A percentile compares a stretch with the other conserved stretches of the same genome.
Conservation (phyloP, 2,329 filamentous ascomycete genomes). For the Exophiala viscosa region DNA sequence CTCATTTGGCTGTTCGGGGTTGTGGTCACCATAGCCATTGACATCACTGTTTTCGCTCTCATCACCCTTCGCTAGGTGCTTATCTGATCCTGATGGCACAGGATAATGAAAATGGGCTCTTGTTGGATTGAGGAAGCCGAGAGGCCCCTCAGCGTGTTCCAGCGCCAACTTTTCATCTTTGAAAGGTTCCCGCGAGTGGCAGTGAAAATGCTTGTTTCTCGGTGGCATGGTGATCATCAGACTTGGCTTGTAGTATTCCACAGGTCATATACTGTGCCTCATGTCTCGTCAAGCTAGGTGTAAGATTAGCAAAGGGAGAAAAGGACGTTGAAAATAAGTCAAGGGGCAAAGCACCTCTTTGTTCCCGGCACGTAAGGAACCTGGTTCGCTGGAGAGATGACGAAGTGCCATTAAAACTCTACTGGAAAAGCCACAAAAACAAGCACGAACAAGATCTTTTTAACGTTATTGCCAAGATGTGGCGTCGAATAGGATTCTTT, state of each 20-base stretch:
- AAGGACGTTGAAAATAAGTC: too few species aligned
- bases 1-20: not conserved
- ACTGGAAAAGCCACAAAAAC: too few species aligned
- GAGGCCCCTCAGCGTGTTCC: constrained; percentile 35
- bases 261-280: too few species aligned
- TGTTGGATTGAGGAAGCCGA: constrained; percentile 51
- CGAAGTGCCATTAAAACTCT: too few species aligned
- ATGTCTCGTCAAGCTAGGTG: too few species aligned
- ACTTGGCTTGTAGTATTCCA: not conserved
- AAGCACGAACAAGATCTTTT: too few species aligned
- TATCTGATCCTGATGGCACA: constrained; percentile 3
- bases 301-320: too few species aligned
- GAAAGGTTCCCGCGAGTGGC: constrained; percentile 17
- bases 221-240: constrained; percentile 11
- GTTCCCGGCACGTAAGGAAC: too few species aligned
- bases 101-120: constrained; percentile 34
- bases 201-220: constrained; percentile 18
- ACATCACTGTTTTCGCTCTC: constrained; percentile 5
- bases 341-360: too few species aligned
- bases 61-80: constrained; percentile 6
- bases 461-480: not conserved
- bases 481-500: not conserved
- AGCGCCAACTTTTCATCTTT: constrained; percentile 10
- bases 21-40: not conserved
- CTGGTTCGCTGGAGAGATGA: too few species aligned